Percentiles rank a stretch among this genome's conserved stretches.
Evolutionary conservation across 208 protist genomes (phyloP).

Genomic region (Trypanosoma lewisi): DNA sequence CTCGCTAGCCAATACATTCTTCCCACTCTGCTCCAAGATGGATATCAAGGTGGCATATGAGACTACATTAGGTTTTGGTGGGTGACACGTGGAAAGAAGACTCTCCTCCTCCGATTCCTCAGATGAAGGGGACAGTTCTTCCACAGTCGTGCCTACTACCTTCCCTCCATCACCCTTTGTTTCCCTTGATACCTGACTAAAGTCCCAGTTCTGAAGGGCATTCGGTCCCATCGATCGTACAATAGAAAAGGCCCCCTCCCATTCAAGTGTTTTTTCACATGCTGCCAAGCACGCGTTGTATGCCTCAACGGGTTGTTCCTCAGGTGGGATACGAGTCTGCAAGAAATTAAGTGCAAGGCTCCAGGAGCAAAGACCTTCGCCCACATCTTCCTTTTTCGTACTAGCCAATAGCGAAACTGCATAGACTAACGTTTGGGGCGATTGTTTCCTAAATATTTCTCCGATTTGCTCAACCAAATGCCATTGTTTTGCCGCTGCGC

Average conservation of each 20-base stretch:
- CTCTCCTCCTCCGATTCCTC: slow-evolving; percentile 5
- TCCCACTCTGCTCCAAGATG: slow-evolving; percentile 78
- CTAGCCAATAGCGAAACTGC: slow-evolving; percentile 32
- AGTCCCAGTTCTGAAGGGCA: slow-evolving; percentile 34
- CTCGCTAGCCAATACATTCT: slow-evolving; percentile 45
- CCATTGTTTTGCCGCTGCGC: slow-evolving; percentile 49
- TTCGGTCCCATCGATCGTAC: slow-evolving; percentile 80
- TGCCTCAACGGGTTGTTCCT: slow-evolving; percentile 62
- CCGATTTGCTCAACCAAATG: slow-evolving; percentile 41
- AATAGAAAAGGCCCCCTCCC: slow-evolving; percentile 55
- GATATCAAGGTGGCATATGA: slow-evolving; percentile 85
- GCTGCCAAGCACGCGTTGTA: slow-evolving; percentile 67
- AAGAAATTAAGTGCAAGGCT: slow-evolving; percentile 44
- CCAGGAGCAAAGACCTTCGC: slow-evolving; percentile 25
- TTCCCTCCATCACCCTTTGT: not conserved
- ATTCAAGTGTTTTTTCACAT: slow-evolving; percentile 68
- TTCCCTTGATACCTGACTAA: not conserved
- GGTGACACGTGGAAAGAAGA: slow-evolving; percentile 5
- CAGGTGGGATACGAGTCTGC: slow-evolving; percentile 23
- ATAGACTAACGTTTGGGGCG: slow-evolving; percentile 36
- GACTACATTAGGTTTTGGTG: slow-evolving; percentile 67
- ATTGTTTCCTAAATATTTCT: slow-evolving; percentile 36
- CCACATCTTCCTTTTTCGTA: slow-evolving; percentile 12
- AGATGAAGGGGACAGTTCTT: not conserved
- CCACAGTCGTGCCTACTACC: not conserved